These are phyloP conservation scores for Aquilaria sinensis DNA, from an alignment of 345 rosid genomes.

Conservation along the genomic window DNA sequence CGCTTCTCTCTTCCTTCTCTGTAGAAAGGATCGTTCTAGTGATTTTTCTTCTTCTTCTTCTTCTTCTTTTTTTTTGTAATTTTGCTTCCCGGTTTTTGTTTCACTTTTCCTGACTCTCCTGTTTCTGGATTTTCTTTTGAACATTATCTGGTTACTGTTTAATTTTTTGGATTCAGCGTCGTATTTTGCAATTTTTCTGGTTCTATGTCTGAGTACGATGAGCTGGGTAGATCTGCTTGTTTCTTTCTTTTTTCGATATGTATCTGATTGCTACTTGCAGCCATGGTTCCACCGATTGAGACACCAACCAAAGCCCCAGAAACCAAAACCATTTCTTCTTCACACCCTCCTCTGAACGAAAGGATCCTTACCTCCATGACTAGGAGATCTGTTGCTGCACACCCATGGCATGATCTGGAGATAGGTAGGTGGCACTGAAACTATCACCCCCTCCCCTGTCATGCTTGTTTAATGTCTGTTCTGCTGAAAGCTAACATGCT, in stretches of 20 bases:
- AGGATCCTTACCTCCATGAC: slow-evolving; percentile 90
- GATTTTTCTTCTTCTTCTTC: too few species aligned
- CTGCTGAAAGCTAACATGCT: slow-evolving; percentile 3
- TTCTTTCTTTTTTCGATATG: not conserved
- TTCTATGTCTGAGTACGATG: too few species aligned
- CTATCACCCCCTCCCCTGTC: too few species aligned
- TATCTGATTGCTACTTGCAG: slow-evolving; percentile 20
- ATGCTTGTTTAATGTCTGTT: not conserved
- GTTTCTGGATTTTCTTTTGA: slow-evolving; percentile 10
- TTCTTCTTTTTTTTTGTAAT: too few species aligned
- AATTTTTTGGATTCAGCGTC: too few species aligned
- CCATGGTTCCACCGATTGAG: slow-evolving; percentile 72
- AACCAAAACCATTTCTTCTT: slow-evolving; percentile 16
- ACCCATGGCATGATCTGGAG: slow-evolving; percentile 99
- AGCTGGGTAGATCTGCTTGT: too few species aligned
- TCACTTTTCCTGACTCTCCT: not conserved
- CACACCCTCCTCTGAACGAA: slow-evolving; percentile 80
- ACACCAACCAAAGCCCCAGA: slow-evolving; percentile 26
- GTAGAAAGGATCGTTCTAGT: too few species aligned
- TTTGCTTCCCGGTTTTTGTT: not conserved
- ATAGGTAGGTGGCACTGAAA: slow-evolving; percentile 37
- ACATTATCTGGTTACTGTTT: not conserved
- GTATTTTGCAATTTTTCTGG: too few species aligned
- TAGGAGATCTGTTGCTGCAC: slow-evolving; percentile 91
- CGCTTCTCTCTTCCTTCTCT: too few species aligned